Percentiles rank a stretch among this genome's conserved stretches.
These are phyloP conservation scores for Aspergillus cavernicola DNA, from an alignment of 495 filamentous ascomycete genomes.

Conservation along the genomic window DNA sequence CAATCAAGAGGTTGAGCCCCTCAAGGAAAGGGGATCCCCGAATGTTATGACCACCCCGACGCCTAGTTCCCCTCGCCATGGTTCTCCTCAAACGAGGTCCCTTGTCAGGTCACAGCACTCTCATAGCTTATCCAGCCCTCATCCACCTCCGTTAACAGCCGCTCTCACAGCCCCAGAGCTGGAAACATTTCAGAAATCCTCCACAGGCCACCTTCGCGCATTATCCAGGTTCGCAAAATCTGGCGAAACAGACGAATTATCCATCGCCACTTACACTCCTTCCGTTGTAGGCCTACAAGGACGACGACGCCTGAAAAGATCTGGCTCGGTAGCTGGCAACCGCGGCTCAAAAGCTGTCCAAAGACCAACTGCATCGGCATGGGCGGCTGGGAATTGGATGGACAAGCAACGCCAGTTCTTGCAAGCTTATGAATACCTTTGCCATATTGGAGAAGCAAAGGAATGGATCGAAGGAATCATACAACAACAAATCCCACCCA, in stretches of 20 bases:
- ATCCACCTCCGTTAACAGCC: slow-evolving; percentile 39
- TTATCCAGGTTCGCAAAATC: slow-evolving; percentile 81
- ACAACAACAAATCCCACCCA: slow-evolving; percentile 81
- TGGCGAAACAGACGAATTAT: slow-evolving; percentile 71
- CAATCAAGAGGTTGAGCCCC: slow-evolving; percentile 34
- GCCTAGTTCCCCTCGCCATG: slow-evolving; percentile 29
- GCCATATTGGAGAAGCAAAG: slow-evolving; percentile 98
- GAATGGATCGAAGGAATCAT: slow-evolving; percentile 99
- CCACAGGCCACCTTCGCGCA: slow-evolving; percentile 83
- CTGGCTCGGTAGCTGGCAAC: slow-evolving; percentile 52
- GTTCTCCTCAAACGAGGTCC: slow-evolving; percentile 29
- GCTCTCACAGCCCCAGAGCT: slow-evolving; percentile 67
- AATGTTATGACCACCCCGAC: slow-evolving; percentile 32
- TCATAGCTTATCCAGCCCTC: slow-evolving; percentile 39
- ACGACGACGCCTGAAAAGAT: slow-evolving; percentile 74
- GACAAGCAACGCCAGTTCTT: slow-evolving; percentile 95
- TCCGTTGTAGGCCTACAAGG: slow-evolving; percentile 87
- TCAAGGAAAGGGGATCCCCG: slow-evolving; percentile 20
- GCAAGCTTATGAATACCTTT: slow-evolving; percentile 97
- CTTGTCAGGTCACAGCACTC: slow-evolving; percentile 40
- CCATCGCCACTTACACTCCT: slow-evolving; percentile 65
- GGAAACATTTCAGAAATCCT: slow-evolving; percentile 72
- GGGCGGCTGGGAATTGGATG: slow-evolving; percentile 95
- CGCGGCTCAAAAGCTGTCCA: slow-evolving; percentile 40
- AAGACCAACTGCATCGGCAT: slow-evolving; percentile 56